These are phyloP conservation scores for Solanum gandarillasii DNA, from an alignment of 257 asterid species.

Conservation along the genomic window DNA sequence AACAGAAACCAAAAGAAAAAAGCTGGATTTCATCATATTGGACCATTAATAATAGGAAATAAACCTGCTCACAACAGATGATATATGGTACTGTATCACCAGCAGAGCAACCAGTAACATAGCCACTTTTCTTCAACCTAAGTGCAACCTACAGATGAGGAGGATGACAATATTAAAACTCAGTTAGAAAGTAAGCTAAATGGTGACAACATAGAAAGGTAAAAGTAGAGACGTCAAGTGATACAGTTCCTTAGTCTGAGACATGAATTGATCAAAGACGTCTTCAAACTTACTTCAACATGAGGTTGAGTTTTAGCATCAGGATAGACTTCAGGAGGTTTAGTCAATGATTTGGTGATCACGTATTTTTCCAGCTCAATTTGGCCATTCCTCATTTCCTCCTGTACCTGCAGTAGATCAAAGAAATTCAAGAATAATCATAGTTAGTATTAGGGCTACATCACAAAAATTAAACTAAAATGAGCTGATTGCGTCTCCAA, in stretches of 20 bases:
- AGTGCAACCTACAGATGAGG: constrained; percentile 67
- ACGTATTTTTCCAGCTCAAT: constrained; percentile 77
- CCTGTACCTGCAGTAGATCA: constrained; percentile 54
- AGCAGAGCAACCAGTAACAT: constrained; percentile 83
- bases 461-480: not conserved
- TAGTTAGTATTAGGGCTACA: not conserved
- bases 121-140: constrained; percentile 76
- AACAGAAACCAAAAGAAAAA: not conserved
- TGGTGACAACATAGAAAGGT: not conserved
- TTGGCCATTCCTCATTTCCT: constrained; percentile 87
- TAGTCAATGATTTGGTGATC: constrained; percentile 82
- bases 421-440: not conserved
- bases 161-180: constrained; percentile 8
- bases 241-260: not conserved
- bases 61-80: constrained; percentile 90
- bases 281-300: constrained; percentile 61
- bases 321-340: constrained; percentile 94
- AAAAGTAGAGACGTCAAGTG: not conserved
- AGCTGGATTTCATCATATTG: not conserved
- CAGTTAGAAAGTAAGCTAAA: not conserved
- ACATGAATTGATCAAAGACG: not conserved
- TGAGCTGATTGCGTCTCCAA: not conserved
- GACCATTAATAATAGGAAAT: constrained; percentile 1
- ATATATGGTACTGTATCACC: constrained; percentile 95
- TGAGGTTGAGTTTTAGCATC: constrained; percentile 96